Conservation (phyloP, 768 basidiomycete genomes). For the Calocera viscosa region DNA sequence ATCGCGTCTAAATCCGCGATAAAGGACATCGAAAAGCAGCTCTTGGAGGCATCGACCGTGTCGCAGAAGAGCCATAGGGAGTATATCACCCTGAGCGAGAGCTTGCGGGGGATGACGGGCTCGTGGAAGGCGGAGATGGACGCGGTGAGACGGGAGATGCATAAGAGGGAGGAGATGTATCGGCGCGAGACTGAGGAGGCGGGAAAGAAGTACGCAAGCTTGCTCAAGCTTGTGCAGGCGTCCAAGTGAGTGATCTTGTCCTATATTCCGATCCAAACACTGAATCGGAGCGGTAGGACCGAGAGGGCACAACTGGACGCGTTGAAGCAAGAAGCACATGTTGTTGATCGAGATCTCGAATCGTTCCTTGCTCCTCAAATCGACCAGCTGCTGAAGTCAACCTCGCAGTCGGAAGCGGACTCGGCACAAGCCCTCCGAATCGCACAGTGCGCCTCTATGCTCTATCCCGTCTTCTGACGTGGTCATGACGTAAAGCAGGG, state of each 20-base stretch:
- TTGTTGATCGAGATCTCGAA: conserved; percentile 41
- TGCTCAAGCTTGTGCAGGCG: conserved; percentile 44
- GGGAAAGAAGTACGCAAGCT: conserved; percentile 49
- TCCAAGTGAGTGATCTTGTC: conserved; percentile 35
- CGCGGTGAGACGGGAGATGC: conserved; percentile 59
- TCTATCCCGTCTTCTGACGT: conserved; percentile 5
- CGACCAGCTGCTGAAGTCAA: conserved; percentile 29
- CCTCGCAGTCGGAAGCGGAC: conserved; percentile 43
- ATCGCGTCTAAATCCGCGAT: conserved; percentile 58
- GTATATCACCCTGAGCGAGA: conserved; percentile 65
- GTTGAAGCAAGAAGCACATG: conserved; percentile 29
- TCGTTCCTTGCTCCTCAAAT: conserved; percentile 49
- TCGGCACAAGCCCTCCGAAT: conserved; percentile 47
- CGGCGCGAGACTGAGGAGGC: conserved; percentile 53
- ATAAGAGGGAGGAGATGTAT: conserved; percentile 55
- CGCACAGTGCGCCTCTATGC: conserved; percentile 40
- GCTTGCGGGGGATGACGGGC: conserved; percentile 57
- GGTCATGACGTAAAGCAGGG: conserved; percentile 28
- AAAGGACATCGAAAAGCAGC: conserved; percentile 65
- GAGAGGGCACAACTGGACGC: conserved; percentile 14
- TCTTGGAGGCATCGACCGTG: conserved; percentile 60
- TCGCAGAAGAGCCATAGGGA: conserved; percentile 75
- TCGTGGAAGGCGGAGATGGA: conserved; percentile 66
- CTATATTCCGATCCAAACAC: conserved; percentile 36
- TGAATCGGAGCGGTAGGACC: background rate